Evolutionary conservation across 2,329 filamentous ascomycete species (phyloP), one percentile per base, ranked within the genome.

Genomic region (Pestalotiopsis sp.): DNA sequence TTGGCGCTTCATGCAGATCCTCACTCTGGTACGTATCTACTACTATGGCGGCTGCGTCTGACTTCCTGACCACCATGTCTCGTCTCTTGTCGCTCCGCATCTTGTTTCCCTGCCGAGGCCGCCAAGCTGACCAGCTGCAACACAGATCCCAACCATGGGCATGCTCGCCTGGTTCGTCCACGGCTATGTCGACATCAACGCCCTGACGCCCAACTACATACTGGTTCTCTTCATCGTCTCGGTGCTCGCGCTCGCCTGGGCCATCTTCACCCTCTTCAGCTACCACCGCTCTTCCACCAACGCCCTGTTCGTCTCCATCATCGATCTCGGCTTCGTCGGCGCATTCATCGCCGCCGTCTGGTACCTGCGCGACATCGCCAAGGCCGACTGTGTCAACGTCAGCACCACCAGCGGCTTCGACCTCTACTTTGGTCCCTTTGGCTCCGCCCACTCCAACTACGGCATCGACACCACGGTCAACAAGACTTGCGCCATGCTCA

Each of bases 401-500:
- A 76, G 77, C 12, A 75, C 76, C 3, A 82, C 81, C 65, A 81
- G 83, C 62, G 76, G 81, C 25, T 90, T 89, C 79, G 86, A 86
- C 74, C 78, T 88, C 66, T 84, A 85, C 63, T 84, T 94, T 58
- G 91, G 91, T 13, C 83, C 87, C 13, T 88, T 93, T 70, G 87
- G 89, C 38, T 84, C 81, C 71, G 88, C 88, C 58, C 83, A 81
- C 38, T 79, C 87, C 45, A 84, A 84, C 62, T 64, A 49, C 65
- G 81, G 81, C 65, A 85, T 89, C 69, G 80, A 85, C 57, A 77
- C 90, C 56, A 80, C 86, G 66, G 80, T 90, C 49, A 86, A 93
- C 80, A 95, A 95, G 85, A 89, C 90, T 4, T 98, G 95, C 82
- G 89, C 92, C 64, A 96, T 98, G 93, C 89, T 97, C 77, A 98